A percentile compares a stretch with the other conserved stretches of the same genome.
Conservation (phyloP, 2,329 filamentous ascomycete species). For the Clathrospora elynae region DNA sequence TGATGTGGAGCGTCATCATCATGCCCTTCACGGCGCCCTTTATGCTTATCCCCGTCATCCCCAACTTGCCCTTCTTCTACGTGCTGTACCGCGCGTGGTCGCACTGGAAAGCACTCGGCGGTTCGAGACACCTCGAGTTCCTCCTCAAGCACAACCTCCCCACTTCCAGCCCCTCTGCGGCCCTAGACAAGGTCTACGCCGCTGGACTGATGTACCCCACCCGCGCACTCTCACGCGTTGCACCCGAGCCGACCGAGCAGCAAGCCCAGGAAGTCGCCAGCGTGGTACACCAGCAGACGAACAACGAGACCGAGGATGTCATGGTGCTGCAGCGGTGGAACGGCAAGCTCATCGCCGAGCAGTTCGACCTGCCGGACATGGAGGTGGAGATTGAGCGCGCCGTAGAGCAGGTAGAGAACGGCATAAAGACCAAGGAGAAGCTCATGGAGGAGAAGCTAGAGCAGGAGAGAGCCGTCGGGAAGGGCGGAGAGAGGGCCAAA, state of each 20-base stretch:
- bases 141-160: slow-evolving; percentile 76
- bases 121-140: slow-evolving; percentile 83
- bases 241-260: slow-evolving; percentile 43
- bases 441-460: slow-evolving; percentile 46
- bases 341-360: slow-evolving; percentile 57
- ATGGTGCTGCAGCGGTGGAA: slow-evolving; percentile 59
- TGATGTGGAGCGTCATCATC: slow-evolving; percentile 71
- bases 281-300: slow-evolving; percentile 48
- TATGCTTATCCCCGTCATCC: slow-evolving; percentile 81
- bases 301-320: slow-evolving; percentile 51
- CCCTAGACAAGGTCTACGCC: slow-evolving; percentile 76
- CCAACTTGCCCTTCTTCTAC: slow-evolving; percentile 97
- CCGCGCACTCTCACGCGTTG: slow-evolving; percentile 48
- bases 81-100: slow-evolving; percentile 79
- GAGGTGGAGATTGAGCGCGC: slow-evolving; percentile 60
- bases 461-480: slow-evolving; percentile 39
- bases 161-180: slow-evolving; percentile 65
- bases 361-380: slow-evolving; percentile 57
- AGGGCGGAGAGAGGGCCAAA: slow-evolving; percentile 33
- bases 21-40: slow-evolving; percentile 79
- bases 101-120: slow-evolving; percentile 67
- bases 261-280: slow-evolving; percentile 48
- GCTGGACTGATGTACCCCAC: slow-evolving; percentile 54
- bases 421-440: slow-evolving; percentile 49
- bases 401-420: slow-evolving; percentile 56